These are phyloP conservation scores for Aspergillus amoenus DNA, from an alignment of 2,329 filamentous ascomycete species.

Conservation along the genomic window DNA sequence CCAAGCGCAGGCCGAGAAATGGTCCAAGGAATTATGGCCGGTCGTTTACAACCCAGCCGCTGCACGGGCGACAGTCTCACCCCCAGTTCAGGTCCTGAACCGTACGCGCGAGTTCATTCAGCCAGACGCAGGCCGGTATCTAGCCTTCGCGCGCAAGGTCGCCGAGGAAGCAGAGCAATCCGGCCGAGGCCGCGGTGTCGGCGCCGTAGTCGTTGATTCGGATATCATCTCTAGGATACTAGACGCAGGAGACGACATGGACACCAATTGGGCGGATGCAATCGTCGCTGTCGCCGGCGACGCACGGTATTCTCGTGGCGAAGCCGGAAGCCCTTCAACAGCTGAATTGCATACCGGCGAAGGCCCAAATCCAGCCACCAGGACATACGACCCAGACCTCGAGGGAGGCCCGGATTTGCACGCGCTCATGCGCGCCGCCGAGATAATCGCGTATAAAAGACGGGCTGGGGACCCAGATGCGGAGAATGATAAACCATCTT, in stretches of 20 bases:
- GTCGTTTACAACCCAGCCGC: conserved; percentile 47
- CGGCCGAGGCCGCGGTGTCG: conserved; percentile 40
- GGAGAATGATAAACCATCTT: conserved; percentile 13
- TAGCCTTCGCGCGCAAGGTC: conserved; percentile 40
- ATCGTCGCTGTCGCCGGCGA: conserved; percentile 47
- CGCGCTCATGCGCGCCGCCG: conserved; percentile 46
- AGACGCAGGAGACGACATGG: conserved; percentile 21
- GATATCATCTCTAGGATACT: conserved; percentile 30
- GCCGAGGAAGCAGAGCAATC: conserved; percentile 38
- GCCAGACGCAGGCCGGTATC: conserved; percentile 38
- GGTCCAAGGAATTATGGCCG: conserved; percentile 45
- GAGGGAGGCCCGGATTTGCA: conserved; percentile 48
- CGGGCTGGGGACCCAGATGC: conserved; percentile 27
- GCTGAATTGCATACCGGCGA: conserved; percentile 19
- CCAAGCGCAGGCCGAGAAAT: conserved; percentile 40
- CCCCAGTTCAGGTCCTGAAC: conserved; percentile 39
- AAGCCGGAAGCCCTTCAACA: conserved; percentile 26
- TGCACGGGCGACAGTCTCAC: conserved; percentile 42
- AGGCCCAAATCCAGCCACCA: conserved; percentile 25
- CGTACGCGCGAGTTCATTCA: conserved; percentile 36
- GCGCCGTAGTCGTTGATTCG: conserved; percentile 48
- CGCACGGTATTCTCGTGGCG: conserved; percentile 37
- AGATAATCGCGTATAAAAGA: conserved; percentile 43
- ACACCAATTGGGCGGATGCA: conserved; percentile 33
- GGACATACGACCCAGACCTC: conserved; percentile 31